Evolutionary conservation across 1,139 yeast species (phyloP).

Genomic region (Saccharomyces hybrid): DNA sequence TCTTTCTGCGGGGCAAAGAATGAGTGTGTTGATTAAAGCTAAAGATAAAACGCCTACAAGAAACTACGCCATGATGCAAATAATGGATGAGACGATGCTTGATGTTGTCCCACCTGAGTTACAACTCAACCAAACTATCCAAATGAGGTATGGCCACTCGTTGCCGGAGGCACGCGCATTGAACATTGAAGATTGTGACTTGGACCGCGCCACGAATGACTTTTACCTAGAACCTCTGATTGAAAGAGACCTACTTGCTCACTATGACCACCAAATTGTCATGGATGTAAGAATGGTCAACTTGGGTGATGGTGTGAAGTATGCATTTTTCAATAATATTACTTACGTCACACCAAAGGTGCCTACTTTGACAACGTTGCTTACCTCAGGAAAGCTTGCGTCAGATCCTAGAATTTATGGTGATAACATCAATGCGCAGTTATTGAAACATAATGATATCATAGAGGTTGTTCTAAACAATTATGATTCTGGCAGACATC

Average conservation of each 20-base stretch:
- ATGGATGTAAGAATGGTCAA: constrained; percentile 60
- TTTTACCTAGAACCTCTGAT: constrained; percentile 44
- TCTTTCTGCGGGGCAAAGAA: constrained; percentile 65
- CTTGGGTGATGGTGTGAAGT: constrained; percentile 63
- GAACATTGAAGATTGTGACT: constrained; percentile 11
- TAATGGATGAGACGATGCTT: constrained; percentile 58
- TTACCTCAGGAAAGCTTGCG: constrained; percentile 44
- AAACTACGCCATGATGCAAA: constrained; percentile 57
- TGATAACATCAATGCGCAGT: constrained; percentile 55
- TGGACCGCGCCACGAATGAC: constrained; percentile 43
- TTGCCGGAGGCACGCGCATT: constrained; percentile 31
- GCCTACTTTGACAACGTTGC: constrained; percentile 55
- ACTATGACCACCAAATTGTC: constrained; percentile 53
- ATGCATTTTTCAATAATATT: constrained; percentile 67
- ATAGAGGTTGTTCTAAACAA: constrained; percentile 65
- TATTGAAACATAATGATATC: constrained; percentile 53
- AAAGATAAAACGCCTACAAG: constrained; percentile 37
- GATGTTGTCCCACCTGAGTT: constrained; percentile 53
- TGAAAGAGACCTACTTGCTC: constrained; percentile 38
- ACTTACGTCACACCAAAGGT: constrained; percentile 58
- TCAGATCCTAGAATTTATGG: constrained; percentile 52
- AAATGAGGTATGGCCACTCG: constrained; percentile 41
- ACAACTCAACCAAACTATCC: constrained; percentile 47
- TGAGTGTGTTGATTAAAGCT: constrained; percentile 53
- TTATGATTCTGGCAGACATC: constrained; percentile 69